Conservation (phyloP, 441 rosid genomes). For the Aquilaria agallochum region DNA sequence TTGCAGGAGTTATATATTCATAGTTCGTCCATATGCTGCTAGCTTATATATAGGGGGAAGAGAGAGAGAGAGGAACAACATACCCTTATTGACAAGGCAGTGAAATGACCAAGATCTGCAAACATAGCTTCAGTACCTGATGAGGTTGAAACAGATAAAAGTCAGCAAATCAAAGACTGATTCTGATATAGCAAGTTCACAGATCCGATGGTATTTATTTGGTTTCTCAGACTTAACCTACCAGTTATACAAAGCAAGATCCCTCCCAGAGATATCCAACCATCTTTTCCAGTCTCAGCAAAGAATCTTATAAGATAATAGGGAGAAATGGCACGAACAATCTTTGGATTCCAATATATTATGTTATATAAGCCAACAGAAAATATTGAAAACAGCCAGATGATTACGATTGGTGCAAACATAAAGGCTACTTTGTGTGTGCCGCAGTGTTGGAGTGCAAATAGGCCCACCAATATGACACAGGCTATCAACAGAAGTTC, state of each 20-base stretch:
- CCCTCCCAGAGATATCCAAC: slow-evolving; percentile 98
- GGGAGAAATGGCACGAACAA: slow-evolving; percentile 71
- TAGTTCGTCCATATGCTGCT: neutral
- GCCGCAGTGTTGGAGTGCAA: slow-evolving; percentile 91
- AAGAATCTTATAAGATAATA: slow-evolving; percentile 74
- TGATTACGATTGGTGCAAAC: slow-evolving; percentile 83
- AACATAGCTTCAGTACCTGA: slow-evolving; percentile 97
- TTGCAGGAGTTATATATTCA: slow-evolving; percentile 10
- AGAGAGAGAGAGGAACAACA: slow-evolving; percentile 14
- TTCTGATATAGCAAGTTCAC: neutral
- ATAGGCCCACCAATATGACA: slow-evolving; percentile 81
- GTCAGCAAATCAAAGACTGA: neutral
- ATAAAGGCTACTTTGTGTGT: slow-evolving; percentile 81
- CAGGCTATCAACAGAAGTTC: slow-evolving; percentile 64
- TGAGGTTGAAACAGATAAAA: slow-evolving; percentile 20
- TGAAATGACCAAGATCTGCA: slow-evolving; percentile 95
- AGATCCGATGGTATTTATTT: neutral
- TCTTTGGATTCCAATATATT: slow-evolving; percentile 70
- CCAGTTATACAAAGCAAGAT: slow-evolving; percentile 82
- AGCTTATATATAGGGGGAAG: slow-evolving; percentile 8
- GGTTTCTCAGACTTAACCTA: slow-evolving; percentile 32
- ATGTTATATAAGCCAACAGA: slow-evolving; percentile 70
- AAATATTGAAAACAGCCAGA: slow-evolving; percentile 74
- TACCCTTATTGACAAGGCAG: slow-evolving; percentile 79
- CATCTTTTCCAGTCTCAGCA: slow-evolving; percentile 60